These are phyloP conservation scores for Oryza meridionalis DNA, from an alignment of 176 grass and related monocot species.

Conservation along the genomic window DNA sequence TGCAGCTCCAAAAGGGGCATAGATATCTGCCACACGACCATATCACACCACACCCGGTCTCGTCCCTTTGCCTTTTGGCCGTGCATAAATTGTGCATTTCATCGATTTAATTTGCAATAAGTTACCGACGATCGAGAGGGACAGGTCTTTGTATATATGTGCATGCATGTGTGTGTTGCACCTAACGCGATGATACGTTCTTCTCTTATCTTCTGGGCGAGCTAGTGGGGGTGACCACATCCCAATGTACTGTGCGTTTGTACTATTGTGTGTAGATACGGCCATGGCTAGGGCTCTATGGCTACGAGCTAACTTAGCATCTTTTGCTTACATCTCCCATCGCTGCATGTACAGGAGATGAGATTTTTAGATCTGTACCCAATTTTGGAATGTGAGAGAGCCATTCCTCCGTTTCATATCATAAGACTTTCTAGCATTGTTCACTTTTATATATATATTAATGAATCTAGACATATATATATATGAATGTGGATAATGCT, in stretches of 20 bases:
- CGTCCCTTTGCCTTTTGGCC: neutral
- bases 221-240: neutral
- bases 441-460: too few relatives aligned
- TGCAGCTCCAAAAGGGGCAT: neutral
- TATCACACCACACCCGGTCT: neutral
- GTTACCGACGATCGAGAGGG: too few relatives aligned
- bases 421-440: too few relatives aligned
- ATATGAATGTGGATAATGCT: too few relatives aligned
- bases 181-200: neutral
- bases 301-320: neutral
- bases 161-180: neutral
- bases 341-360: neutral
- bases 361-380: neutral
- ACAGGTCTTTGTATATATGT: neutral
- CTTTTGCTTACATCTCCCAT: neutral
- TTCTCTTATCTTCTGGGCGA: constrained; percentile 26
- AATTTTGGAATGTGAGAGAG: neutral
- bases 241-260: neutral
- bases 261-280: neutral
- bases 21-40: neutral
- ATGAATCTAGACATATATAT: too few relatives aligned
- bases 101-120: too few relatives aligned
- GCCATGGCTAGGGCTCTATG: neutral
- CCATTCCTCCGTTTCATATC: neutral
- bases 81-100: neutral